Conservation (phyloP, 2,329 filamentous ascomycete species). For the Colletotrichum shisoi region DNA sequence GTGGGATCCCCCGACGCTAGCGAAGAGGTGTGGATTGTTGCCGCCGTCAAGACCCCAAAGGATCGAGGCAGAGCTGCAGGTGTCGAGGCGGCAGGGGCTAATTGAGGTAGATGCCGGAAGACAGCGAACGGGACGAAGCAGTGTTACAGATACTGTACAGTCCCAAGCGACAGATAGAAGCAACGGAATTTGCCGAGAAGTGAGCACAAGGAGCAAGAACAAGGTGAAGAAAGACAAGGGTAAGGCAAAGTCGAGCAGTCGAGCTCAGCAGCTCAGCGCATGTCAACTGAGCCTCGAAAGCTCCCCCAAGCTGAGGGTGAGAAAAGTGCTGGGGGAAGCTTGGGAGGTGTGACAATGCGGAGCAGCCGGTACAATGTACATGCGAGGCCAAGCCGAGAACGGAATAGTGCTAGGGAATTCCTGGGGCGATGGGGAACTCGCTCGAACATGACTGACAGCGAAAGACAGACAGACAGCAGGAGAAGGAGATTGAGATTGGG, state of each 20-base stretch:
- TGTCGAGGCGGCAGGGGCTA: conserved; percentile 8
- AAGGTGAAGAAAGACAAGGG: conserved; percentile 1
- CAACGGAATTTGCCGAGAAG: conserved; percentile 34
- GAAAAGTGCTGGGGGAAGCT: conserved; percentile 34
- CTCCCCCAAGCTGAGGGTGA: conserved; percentile 13
- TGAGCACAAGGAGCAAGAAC: neutral
- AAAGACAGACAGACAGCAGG: conserved; percentile 35
- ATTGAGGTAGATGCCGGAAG: neutral
- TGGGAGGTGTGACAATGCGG: conserved; percentile 29
- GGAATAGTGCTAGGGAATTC: conserved; percentile 27
- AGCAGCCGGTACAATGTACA: conserved; percentile 29
- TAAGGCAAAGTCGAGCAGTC: neutral
- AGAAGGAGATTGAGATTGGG: conserved; percentile 15
- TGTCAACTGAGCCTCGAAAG: conserved; percentile 22
- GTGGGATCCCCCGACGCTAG: conserved; percentile 23
- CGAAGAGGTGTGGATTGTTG: neutral
- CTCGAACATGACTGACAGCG: conserved; percentile 29
- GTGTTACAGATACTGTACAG: conserved; percentile 31
- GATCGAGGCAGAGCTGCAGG: conserved; percentile 9
- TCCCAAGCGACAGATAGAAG: conserved; percentile 32
- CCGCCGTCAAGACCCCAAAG: conserved; percentile 9
- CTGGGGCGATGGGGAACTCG: conserved; percentile 26
- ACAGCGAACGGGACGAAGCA: conserved; percentile 14
- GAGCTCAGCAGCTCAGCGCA: neutral
- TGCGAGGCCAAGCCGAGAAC: conserved; percentile 35